A percentile compares a stretch with the other conserved stretches of the same genome.
Evolutionary conservation across 1,139 yeast species (phyloP).

Genomic region (Kodamaea arcana): DNA sequence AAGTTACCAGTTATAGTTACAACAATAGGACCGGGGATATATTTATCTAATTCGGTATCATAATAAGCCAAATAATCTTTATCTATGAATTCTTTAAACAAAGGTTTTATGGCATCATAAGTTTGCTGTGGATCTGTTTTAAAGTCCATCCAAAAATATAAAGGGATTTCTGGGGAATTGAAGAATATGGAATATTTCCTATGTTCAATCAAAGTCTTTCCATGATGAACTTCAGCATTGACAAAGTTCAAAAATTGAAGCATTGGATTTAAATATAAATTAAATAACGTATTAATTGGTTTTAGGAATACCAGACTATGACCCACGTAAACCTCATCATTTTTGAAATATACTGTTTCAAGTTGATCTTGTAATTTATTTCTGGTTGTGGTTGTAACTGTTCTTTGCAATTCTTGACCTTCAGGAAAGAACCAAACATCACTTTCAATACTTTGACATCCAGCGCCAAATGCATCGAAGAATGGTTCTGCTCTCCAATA

Average conservation of each 20-base stretch:
- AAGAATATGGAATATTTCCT: slow-evolving; percentile 31
- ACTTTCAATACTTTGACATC: slow-evolving; percentile 64
- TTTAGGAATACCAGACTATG: slow-evolving; percentile 52
- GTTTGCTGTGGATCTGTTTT: slow-evolving; percentile 36
- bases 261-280: slow-evolving; percentile 54
- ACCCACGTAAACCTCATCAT: slow-evolving; percentile 57
- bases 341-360: slow-evolving; percentile 20
- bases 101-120: slow-evolving; percentile 26
- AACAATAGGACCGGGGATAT: slow-evolving; percentile 33
- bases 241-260: slow-evolving; percentile 44
- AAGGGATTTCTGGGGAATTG: slow-evolving; percentile 37
- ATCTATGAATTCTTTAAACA: slow-evolving; percentile 31
- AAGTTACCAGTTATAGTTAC: slow-evolving; percentile 41
- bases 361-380: slow-evolving; percentile 7
- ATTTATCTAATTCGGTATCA: slow-evolving; percentile 21
- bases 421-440: slow-evolving; percentile 59
- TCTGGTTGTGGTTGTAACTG: slow-evolving; percentile 19
- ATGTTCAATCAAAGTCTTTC: slow-evolving; percentile 3
- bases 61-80: slow-evolving; percentile 31
- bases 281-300: slow-evolving; percentile 40
- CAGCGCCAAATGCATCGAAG: slow-evolving; percentile 56
- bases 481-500: slow-evolving; percentile 66
- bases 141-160: slow-evolving; percentile 42
- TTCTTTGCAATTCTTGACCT: slow-evolving; percentile 22
- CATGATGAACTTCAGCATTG: slow-evolving; percentile 25